These are phyloP conservation scores for Chamaecyparis obtusa DNA, from an alignment of 75 land plant species.

Conservation along the genomic window DNA sequence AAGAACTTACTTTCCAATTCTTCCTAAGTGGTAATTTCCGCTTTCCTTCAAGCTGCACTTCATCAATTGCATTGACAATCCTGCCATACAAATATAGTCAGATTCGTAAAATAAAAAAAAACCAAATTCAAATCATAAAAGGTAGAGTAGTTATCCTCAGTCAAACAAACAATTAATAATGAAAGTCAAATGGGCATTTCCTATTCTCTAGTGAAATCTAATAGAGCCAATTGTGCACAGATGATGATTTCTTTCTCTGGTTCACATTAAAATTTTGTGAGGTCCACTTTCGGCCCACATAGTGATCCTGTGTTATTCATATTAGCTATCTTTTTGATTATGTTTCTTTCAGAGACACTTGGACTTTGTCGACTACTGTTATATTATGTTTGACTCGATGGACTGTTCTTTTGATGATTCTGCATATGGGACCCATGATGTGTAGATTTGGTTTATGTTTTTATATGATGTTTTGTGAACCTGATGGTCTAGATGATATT, in stretches of 20 bases:
- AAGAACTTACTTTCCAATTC: conserved; percentile 73
- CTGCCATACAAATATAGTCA: conserved; percentile 32
- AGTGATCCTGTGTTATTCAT: too few species aligned
- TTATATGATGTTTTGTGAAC: too few species aligned
- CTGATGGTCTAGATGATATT: too few species aligned
- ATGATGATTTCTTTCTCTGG: not conserved
- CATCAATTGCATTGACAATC: conserved; percentile 70
- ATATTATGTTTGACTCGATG: too few species aligned
- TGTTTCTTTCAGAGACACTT: too few species aligned
- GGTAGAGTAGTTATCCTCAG: not conserved
- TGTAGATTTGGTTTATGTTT: too few species aligned
- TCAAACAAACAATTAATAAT: not conserved
- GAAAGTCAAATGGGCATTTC: not conserved
- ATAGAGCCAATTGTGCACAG: not conserved
- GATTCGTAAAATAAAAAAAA: not conserved
- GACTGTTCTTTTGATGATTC: too few species aligned
- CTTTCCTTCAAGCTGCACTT: conserved; percentile 47
- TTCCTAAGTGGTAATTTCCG: conserved; percentile 73
- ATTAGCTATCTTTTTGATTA: too few species aligned
- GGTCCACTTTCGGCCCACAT: too few species aligned
- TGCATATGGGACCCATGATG: too few species aligned
- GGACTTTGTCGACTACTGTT: too few species aligned
- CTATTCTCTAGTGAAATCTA: not conserved
- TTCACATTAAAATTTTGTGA: not conserved
- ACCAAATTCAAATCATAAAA: not conserved